These are phyloP conservation scores for Pichia phayaonensis DNA, from an alignment of 805 yeast genomes.

Conservation along the genomic window DNA sequence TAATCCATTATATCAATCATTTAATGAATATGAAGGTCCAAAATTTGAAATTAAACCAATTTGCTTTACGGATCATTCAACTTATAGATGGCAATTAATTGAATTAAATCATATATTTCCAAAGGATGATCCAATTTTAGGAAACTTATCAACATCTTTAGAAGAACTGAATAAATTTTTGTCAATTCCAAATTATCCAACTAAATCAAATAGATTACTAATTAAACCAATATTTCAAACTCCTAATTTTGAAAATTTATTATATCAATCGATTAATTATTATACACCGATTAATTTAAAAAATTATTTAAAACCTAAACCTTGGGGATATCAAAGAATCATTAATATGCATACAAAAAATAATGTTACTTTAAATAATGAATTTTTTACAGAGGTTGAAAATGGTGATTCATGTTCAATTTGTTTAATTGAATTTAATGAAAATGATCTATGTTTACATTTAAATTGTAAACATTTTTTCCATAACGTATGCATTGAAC, in stretches of 20 bases:
- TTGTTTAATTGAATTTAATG: constrained; percentile 42
- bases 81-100: neutral
- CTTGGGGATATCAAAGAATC: neutral
- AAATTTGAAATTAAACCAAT: constrained; percentile 6
- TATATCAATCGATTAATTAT: neutral
- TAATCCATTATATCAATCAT: neutral
- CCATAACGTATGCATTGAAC: constrained; percentile 51
- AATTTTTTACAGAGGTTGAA: neutral
- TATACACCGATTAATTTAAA: neutral
- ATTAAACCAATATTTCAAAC: neutral
- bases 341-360: neutral
- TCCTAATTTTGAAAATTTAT: neutral
- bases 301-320: neutral
- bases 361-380: neutral
- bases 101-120: neutral
- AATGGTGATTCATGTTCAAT: constrained; percentile 39
- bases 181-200: neutral
- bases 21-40: constrained; percentile 1
- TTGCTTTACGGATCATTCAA: neutral
- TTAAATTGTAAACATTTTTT: constrained; percentile 44
- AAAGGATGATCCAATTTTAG: constrained; percentile 1
- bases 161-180: neutral
- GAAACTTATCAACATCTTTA: neutral
- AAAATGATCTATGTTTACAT: constrained; percentile 39
- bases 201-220: neutral